Evolutionary conservation across 2,329 filamentous ascomycete genomes (phyloP), one percentile per base, ranked within the genome.

Genomic region (Daldinia eschscholtzii): DNA sequence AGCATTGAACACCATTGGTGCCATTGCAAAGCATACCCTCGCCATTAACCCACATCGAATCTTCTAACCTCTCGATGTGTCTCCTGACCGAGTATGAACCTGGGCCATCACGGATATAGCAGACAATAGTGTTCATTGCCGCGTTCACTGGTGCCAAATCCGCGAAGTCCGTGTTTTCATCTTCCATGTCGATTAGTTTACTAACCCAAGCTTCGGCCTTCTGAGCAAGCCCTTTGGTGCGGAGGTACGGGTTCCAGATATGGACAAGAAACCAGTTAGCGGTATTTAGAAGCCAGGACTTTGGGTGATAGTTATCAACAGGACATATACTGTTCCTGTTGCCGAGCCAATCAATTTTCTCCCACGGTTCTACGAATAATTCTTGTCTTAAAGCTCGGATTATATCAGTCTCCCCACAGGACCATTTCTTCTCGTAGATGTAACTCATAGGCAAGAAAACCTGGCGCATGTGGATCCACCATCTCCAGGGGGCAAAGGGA

Each of bases 391-490:
- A 80, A 62, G 89, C 87, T 23, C 87, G 87, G 58, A 92, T 92
- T 1, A 97, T 79, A 3, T 91, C 88, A 44, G 92, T 95, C 73
- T 92, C 86, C 15, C 93, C 92, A 72, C 91, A 92, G 30, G 86
- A 87, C 89, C 93, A 98, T 70, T 86, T 86, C 82, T 92, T 93
- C 0, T 94, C 97, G 83, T 92, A 97, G 46, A 98, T 80, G 77
- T 92, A 98, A 0, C 92, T 90, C 93, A 98, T 98, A 4, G 94
- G 92, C 56, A 97, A 79, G 76, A 95, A 97, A n/a, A 99, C 94
- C 80, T 92, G 90, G n/a, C 96, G 93, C 80, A 98, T 98, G 76
- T 99, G 96, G 75, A 98, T 93, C 95, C 94, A 98, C 94, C 95
- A 98, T 72, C 93, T 86, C 93, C 94, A 97, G 0, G 95, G 95